These are phyloP conservation scores for Henckelia pumila DNA, from an alignment of 257 asterid species.

Conservation along the genomic window DNA sequence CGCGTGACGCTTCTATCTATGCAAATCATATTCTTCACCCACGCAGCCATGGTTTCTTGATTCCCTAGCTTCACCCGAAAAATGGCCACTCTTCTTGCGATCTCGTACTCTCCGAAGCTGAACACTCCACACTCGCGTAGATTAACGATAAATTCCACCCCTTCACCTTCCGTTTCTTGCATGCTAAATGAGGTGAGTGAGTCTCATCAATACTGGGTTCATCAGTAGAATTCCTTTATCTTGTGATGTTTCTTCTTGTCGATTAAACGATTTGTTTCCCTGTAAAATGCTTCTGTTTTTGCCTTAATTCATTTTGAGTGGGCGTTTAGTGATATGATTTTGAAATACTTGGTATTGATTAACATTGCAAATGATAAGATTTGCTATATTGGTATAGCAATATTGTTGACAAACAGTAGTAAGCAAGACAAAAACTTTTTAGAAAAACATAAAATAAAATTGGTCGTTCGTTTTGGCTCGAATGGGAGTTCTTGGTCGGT, in stretches of 20 bases:
- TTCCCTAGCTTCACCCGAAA: not conserved
- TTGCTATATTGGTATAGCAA: too few relatives aligned
- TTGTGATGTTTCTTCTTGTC: not conserved
- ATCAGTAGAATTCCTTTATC: too few relatives aligned
- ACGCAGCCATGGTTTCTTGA: not conserved
- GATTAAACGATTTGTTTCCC: not conserved
- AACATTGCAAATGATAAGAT: too few relatives aligned
- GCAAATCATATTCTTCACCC: too few relatives aligned
- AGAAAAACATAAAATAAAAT: too few relatives aligned
- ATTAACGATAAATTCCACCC: conserved; percentile 10
- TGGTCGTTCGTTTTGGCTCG: too few relatives aligned
- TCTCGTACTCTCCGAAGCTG: conserved; percentile 11
- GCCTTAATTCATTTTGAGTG: not conserved
- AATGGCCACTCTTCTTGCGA: not conserved
- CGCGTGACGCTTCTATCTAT: not conserved
- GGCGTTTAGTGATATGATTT: too few relatives aligned
- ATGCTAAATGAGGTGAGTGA: conserved; percentile 36
- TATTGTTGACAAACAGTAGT: too few relatives aligned
- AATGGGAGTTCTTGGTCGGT: too few relatives aligned
- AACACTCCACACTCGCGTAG: not conserved
- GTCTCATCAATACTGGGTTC: not conserved
- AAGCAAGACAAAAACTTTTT: too few relatives aligned
- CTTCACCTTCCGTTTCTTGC: conserved; percentile 30
- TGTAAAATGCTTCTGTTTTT: not conserved
- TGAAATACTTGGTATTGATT: too few relatives aligned